These are phyloP conservation scores for Myxozyma neglecta DNA, from an alignment of 805 yeast species.

Conservation along the genomic window DNA sequence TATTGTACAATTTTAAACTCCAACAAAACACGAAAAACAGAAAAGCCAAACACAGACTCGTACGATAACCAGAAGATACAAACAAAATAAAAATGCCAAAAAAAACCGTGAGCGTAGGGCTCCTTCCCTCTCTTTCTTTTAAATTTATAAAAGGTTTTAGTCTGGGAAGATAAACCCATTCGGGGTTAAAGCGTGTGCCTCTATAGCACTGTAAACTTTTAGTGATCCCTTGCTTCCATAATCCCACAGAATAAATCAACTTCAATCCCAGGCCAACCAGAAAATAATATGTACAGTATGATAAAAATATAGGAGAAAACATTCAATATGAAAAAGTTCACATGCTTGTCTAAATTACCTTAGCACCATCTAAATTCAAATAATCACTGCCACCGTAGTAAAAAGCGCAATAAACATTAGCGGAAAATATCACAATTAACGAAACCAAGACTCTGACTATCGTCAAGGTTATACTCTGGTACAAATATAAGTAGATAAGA, in stretches of 20 bases:
- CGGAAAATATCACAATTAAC: not conserved
- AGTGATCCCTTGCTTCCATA: not conserved
- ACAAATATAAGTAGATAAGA: not conserved
- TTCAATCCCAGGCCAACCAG: not conserved
- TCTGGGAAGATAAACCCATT: not conserved
- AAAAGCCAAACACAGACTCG: not conserved
- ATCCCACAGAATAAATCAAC: not conserved
- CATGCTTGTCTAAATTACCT: not conserved
- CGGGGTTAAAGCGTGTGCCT: not conserved
- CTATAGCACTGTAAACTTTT: not conserved
- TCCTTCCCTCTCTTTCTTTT: not conserved
- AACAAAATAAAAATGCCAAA: not conserved
- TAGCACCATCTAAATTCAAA: too few relatives aligned
- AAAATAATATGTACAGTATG: not conserved
- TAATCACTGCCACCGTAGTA: too few relatives aligned
- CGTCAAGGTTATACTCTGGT: not conserved
- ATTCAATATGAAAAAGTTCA: not conserved
- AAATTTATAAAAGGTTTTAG: not conserved
- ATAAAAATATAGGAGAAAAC: not conserved
- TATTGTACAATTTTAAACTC: too few relatives aligned
- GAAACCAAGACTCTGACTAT: not conserved
- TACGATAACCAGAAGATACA: not conserved
- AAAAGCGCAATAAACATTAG: too few relatives aligned
- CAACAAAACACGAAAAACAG: not conserved
- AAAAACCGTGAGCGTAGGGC: conserved; percentile 17